phyloP scores from a whole-genome alignment of 2,329 filamentous ascomycete species.

The Talaromyces rugulosus region DNA sequence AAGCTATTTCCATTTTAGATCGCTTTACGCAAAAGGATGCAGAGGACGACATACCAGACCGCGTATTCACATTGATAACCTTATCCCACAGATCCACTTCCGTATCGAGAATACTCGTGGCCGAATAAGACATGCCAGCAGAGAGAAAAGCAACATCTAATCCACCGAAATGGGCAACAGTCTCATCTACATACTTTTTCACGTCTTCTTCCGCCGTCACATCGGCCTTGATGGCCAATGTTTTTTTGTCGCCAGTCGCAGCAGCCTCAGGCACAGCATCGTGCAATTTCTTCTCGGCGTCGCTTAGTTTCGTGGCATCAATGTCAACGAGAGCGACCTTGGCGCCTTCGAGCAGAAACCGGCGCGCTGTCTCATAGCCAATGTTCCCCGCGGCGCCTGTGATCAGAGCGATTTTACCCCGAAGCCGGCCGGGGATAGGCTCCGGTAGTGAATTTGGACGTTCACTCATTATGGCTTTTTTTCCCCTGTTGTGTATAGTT shows the following conservation, averaged over 20 bases:
- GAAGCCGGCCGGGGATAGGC: constrained; percentile 12
- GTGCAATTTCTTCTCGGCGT: constrained; percentile 18
- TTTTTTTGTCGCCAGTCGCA: constrained; percentile 13
- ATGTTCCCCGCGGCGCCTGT: constrained; percentile 15
- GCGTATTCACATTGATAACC: constrained; percentile 35
- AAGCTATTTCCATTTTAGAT: constrained; percentile 17
- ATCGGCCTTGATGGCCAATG: constrained; percentile 31
- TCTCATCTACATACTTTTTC: neutral
- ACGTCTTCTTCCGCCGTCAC: constrained; percentile 31
- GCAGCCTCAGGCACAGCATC: neutral
- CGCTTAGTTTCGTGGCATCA: constrained; percentile 14
- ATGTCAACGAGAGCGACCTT: constrained; percentile 35
- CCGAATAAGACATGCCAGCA: constrained; percentile 14
- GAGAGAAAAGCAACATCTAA: constrained; percentile 4
- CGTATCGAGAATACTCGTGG: constrained; percentile 32
- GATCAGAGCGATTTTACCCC: constrained; percentile 9
- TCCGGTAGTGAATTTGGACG: neutral
- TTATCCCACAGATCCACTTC: constrained; percentile 31
- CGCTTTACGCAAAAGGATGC: neutral
- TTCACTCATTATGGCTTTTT: neutral
- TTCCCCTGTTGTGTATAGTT: neutral
- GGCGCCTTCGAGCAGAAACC: constrained; percentile 34
- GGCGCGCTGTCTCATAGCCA: constrained; percentile 31
- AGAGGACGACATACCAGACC: constrained; percentile 28
- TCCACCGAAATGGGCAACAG: neutral